These are phyloP conservation scores for Colletotrichum australisinense DNA, from an alignment of 2,329 filamentous ascomycete species.

Conservation along the genomic window DNA sequence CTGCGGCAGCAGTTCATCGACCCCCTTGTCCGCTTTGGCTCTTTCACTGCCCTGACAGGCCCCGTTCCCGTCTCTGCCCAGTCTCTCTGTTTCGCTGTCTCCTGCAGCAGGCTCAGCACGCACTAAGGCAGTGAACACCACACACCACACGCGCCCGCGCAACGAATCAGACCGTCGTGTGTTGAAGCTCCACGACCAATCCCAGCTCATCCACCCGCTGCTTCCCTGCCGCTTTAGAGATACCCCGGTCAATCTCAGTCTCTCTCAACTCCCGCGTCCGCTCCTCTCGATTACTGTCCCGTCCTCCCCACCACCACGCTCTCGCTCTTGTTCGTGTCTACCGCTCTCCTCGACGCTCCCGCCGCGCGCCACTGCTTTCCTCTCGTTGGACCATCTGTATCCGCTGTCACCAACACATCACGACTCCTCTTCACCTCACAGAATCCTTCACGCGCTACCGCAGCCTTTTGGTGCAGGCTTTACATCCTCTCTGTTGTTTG, in stretches of 20 bases:
- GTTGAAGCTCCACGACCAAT: conserved; percentile 38
- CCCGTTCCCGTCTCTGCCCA: conserved; percentile 21
- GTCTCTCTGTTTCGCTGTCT: conserved; percentile 33
- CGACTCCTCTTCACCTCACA: conserved; percentile 34
- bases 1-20: conserved; percentile 7
- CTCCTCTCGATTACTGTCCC: neutral
- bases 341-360: conserved; percentile 27
- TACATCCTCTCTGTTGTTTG: neutral
- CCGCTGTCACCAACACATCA: conserved; percentile 31
- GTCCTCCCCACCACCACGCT: conserved; percentile 28
- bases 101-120: conserved; percentile 41
- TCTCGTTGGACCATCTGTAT: conserved; percentile 33
- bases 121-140: conserved; percentile 43
- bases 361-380: conserved; percentile 34
- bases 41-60: conserved; percentile 18
- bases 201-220: conserved; percentile 7
- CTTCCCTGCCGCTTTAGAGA: conserved; percentile 39
- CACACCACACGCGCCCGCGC: conserved; percentile 44
- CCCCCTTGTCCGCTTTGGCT: conserved; percentile 4
- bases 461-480: conserved; percentile 17
- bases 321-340: conserved; percentile 27
- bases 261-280: conserved; percentile 20
- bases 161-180: conserved; percentile 43
- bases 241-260: conserved; percentile 12
- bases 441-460: conserved; percentile 34